These are phyloP conservation scores for Liriodendron chinense DNA, from an alignment of 164 flowering plant genomes.

Conservation along the genomic window DNA sequence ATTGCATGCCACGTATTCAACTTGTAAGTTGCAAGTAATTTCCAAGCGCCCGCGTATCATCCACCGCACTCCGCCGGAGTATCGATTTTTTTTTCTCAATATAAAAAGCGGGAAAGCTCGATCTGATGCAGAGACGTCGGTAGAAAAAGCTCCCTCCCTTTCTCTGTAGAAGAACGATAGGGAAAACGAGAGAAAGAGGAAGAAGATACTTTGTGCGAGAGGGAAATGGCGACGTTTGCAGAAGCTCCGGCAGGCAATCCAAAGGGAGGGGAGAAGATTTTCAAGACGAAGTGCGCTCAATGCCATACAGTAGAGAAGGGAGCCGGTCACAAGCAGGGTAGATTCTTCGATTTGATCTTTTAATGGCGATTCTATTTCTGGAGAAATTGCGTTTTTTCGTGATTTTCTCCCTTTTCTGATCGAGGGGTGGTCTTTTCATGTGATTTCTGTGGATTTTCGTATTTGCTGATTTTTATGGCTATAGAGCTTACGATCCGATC, in stretches of 20 bases:
- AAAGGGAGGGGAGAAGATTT: conserved; percentile 74
- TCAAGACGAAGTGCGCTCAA: conserved; percentile 81
- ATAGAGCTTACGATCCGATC: no score
- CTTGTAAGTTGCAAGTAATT: no score
- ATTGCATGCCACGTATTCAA: no score
- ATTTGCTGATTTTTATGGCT: neutral
- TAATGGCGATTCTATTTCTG: neutral
- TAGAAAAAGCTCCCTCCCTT: no score
- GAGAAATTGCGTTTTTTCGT: neutral
- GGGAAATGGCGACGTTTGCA: conserved; percentile 63
- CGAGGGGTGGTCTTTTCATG: neutral
- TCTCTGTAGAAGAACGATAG: no score
- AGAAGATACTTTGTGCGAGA: no score
- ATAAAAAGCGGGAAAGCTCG: no score
- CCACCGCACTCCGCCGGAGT: no score
- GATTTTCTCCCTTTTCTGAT: neutral
- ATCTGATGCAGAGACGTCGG: no score
- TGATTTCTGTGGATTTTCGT: neutral
- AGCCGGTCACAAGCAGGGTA: conserved; percentile 63
- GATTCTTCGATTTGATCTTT: neutral
- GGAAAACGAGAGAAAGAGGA: no score
- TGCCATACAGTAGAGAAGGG: conserved; percentile 62
- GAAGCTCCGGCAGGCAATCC: conserved; percentile 71
- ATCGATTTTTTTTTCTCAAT: no score
- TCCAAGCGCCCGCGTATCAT: no score